Conservation (phyloP, 495 filamentous ascomycete genomes). For the Xylaria scruposa region DNA sequence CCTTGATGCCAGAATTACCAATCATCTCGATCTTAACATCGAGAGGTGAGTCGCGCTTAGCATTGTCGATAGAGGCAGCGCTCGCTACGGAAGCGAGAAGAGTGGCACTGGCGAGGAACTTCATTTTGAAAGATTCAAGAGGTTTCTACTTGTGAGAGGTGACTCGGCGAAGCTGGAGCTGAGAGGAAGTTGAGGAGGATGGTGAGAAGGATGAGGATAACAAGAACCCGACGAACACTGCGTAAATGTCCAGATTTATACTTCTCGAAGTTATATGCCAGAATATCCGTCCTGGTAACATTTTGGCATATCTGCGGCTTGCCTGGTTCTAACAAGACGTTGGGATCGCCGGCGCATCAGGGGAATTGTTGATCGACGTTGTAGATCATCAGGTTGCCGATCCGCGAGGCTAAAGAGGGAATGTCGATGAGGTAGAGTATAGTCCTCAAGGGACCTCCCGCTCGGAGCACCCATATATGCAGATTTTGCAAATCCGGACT, state of each 20-base stretch:
- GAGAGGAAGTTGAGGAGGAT: neutral
- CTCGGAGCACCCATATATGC: neutral
- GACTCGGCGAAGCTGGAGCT: neutral
- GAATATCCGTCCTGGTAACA: neutral
- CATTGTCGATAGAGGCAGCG: constrained; percentile 51
- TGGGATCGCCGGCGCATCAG: constrained; percentile 9
- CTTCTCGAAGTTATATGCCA: neutral
- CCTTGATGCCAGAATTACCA: constrained; percentile 63
- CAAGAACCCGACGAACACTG: neutral
- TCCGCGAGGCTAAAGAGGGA: constrained; percentile 22
- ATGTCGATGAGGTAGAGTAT: constrained; percentile 3
- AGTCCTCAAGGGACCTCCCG: neutral
- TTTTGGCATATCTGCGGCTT: neutral
- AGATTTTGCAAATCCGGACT: neutral
- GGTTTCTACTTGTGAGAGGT: neutral
- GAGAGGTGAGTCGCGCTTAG: constrained; percentile 52
- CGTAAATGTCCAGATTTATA: constrained; percentile 6
- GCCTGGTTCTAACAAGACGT: neutral
- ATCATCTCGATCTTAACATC: constrained; percentile 59
- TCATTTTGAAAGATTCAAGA: constrained; percentile 38
- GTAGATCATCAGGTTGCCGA: constrained; percentile 10
- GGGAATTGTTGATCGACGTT: constrained; percentile 16
- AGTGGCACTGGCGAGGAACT: constrained; percentile 42
- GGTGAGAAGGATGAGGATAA: neutral
- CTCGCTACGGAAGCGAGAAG: constrained; percentile 53